phyloP scores from a whole-genome alignment of 2,329 filamentous ascomycete genomes.

The Fusarium nematophilum region DNA sequence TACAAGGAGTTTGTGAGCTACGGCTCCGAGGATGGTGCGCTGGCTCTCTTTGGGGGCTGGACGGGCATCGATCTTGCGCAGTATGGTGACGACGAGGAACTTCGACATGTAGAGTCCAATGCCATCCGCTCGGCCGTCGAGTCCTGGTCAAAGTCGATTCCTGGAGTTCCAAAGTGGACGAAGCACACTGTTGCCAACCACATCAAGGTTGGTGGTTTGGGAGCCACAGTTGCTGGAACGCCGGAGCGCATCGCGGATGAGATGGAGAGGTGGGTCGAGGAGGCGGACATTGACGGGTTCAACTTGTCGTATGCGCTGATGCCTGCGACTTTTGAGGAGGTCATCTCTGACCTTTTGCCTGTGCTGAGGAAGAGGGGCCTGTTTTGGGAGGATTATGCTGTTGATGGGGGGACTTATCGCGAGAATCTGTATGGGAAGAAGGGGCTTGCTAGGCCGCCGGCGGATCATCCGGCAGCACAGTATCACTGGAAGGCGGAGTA shows the following conservation, averaged over 20 bases:
- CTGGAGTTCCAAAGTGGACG: conserved; percentile 42
- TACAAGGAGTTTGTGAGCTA: conserved; percentile 66
- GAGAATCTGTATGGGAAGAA: conserved; percentile 55
- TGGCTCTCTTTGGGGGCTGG: conserved; percentile 75
- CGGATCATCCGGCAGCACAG: conserved; percentile 53
- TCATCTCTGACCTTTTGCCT: conserved; percentile 72
- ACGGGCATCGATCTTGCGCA: conserved; percentile 71
- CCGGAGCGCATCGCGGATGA: conserved; percentile 47
- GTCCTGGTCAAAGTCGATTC: conserved; percentile 55
- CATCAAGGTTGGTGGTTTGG: conserved; percentile 48
- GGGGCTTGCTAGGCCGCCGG: conserved; percentile 49
- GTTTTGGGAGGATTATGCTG: conserved; percentile 63
- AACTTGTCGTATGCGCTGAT: conserved; percentile 48
- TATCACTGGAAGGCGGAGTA: conserved; percentile 50
- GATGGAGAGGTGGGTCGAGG: conserved; percentile 52
- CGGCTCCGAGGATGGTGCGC: conserved; percentile 69
- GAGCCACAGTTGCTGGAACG: conserved; percentile 46
- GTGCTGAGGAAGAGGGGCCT: conserved; percentile 69
- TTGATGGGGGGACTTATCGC: conserved; percentile 55
- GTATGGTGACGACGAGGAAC: conserved; percentile 72
- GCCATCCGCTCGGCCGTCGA: conserved; percentile 66
- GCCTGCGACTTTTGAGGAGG: conserved; percentile 73
- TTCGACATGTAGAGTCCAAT: conserved; percentile 70
- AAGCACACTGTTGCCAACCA: conserved; percentile 47
- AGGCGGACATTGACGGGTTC: conserved; percentile 72